Evolutionary conservation across 2,329 filamentous ascomycete genomes (phyloP).

Genomic region (Cercospora zeina): DNA sequence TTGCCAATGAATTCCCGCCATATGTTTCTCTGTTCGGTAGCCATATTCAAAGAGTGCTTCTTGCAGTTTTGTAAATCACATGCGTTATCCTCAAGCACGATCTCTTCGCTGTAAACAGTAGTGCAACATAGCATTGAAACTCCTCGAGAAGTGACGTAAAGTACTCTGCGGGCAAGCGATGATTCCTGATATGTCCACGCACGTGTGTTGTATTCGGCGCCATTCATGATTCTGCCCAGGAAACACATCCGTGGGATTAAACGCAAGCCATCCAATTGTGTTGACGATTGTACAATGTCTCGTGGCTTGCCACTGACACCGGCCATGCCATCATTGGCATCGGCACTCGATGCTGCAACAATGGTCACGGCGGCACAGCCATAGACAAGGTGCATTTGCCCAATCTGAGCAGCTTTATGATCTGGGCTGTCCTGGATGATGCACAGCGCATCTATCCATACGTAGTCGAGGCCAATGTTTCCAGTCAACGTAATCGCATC

Average conservation of each 20-base stretch:
- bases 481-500: not conserved
- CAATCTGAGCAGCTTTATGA: not conserved
- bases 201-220: not conserved
- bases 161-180: not conserved
- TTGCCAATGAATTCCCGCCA: conserved; percentile 2
- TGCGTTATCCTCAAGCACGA: not conserved
- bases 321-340: not conserved
- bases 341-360: not conserved
- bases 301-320: not conserved
- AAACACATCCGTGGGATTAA: not conserved
- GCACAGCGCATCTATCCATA: not conserved
- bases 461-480: not conserved
- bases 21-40: not conserved
- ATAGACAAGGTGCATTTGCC: not conserved
- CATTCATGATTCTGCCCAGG: not conserved
- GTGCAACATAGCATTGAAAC: not conserved
- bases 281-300: not conserved
- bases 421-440: not conserved
- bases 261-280: not conserved
- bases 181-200: not conserved
- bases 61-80: not conserved
- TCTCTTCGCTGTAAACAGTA: not conserved
- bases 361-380: not conserved
- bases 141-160: not conserved
- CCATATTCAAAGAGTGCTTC: not conserved